Evolutionary conservation across 768 basidiomycete genomes (phyloP).

Genomic region (Tubosaeta sp.): DNA sequence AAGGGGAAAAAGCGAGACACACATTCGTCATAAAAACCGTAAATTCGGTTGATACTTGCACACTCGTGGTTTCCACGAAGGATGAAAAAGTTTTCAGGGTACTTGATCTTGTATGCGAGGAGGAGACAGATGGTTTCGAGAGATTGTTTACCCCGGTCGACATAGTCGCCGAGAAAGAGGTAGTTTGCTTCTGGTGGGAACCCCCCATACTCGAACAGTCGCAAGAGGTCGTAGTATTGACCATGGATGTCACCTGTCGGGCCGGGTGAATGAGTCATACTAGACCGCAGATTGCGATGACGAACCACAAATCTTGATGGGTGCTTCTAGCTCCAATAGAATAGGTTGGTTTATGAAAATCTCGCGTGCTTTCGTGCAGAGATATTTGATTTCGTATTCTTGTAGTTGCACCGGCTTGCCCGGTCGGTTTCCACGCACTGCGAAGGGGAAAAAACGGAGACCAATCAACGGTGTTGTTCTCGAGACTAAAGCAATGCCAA

Average conservation of each 20-base stretch:
- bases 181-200: slow-evolving; percentile 99
- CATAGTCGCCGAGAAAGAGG: slow-evolving; percentile 99
- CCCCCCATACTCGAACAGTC: slow-evolving; percentile 98
- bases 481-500: not conserved
- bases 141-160: slow-evolving; percentile 98
- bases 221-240: slow-evolving; percentile 97
- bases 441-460: slow-evolving; percentile 11
- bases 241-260: slow-evolving; percentile 93
- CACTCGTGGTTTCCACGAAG: slow-evolving; percentile 98
- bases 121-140: slow-evolving; percentile 99
- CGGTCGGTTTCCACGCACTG: slow-evolving; percentile 97
- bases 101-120: slow-evolving; percentile 99
- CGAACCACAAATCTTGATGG: slow-evolving; percentile 99
- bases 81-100: slow-evolving; percentile 99
- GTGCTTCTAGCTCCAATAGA: slow-evolving; percentile 94
- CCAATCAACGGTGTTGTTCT: slow-evolving; percentile 15
- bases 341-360: slow-evolving; percentile 99
- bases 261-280: slow-evolving; percentile 22
- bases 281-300: slow-evolving; percentile 4
- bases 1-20: slow-evolving; percentile 31
- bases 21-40: slow-evolving; percentile 99
- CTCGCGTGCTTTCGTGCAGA: slow-evolving; percentile 97
- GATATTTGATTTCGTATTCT: slow-evolving; percentile 99
- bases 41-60: slow-evolving; percentile 98
- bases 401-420: slow-evolving; percentile 97